phyloP scores from a whole-genome alignment of 805 yeast genomes.

The Babjeviella inositovora region DNA sequence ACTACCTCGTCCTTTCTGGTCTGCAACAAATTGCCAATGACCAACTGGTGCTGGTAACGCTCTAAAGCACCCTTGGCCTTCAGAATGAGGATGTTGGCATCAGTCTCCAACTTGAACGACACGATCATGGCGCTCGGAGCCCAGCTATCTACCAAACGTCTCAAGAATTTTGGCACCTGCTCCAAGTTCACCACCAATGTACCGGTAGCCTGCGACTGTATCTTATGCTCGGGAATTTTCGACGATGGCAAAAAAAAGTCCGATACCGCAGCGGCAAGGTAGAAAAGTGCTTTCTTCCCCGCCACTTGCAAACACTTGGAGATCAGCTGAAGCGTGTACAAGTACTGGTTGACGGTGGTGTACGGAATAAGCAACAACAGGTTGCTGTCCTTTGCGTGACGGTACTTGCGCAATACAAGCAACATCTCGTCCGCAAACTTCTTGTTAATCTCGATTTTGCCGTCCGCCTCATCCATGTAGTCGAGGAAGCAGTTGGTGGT shows the following conservation, averaged over 20 bases:
- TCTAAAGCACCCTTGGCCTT: slow-evolving; percentile 71
- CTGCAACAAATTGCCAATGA: slow-evolving; percentile 84
- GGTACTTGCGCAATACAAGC: slow-evolving; percentile 33
- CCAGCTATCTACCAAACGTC: slow-evolving; percentile 83
- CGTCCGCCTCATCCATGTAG: slow-evolving; percentile 45
- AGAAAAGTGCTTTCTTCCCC: slow-evolving; percentile 54
- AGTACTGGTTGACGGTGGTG: slow-evolving; percentile 88
- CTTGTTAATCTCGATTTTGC: slow-evolving; percentile 43
- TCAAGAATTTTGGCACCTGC: slow-evolving; percentile 90
- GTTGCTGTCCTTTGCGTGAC: slow-evolving; percentile 27
- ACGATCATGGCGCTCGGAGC: slow-evolving; percentile 91
- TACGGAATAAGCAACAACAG: slow-evolving; percentile 64
- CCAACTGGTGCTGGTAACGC: slow-evolving; percentile 84
- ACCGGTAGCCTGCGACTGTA: slow-evolving; percentile 70
- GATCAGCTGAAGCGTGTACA: slow-evolving; percentile 63
- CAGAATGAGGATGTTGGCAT: slow-evolving; percentile 43
- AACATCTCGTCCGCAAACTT: slow-evolving; percentile 48
- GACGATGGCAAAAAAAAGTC: slow-evolving; percentile 88
- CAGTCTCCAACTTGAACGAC: slow-evolving; percentile 90
- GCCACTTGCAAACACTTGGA: slow-evolving; percentile 40
- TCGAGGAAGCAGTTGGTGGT: slow-evolving; percentile 78
- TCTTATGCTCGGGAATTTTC: slow-evolving; percentile 83
- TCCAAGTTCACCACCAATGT: slow-evolving; percentile 75
- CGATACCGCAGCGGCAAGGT: slow-evolving; percentile 93
- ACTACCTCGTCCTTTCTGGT: slow-evolving; percentile 81